A percentile compares a stretch with the other conserved stretches of the same genome.
Conservation (phyloP, 2,329 filamentous ascomycete species). For the Pseudopyrenochaeta lycopersici region DNA sequence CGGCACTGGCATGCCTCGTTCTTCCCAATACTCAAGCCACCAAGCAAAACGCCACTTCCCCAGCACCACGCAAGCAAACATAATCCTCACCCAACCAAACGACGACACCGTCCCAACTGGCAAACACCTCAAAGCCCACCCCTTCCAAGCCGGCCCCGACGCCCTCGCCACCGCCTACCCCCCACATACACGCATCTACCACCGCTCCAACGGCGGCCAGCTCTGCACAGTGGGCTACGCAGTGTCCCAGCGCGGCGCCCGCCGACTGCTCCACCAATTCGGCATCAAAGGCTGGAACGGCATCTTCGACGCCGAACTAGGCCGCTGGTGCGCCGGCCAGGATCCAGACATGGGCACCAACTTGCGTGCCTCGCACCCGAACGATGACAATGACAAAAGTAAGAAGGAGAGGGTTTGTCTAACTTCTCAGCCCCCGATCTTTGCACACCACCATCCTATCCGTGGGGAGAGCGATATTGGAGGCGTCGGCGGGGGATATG, state of each 20-base stretch:
- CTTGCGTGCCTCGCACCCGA: slow-evolving; percentile 1
- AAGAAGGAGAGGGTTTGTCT: slow-evolving; percentile 36
- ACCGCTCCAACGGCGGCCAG: slow-evolving; percentile 35
- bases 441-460: slow-evolving; percentile 42
- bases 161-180: slow-evolving; percentile 33
- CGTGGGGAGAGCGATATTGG: slow-evolving; percentile 43
- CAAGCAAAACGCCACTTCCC: slow-evolving; percentile 7
- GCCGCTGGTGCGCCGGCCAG: slow-evolving; percentile 38
- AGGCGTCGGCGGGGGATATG: slow-evolving; percentile 42
- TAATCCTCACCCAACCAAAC: slow-evolving; percentile 31
- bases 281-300: slow-evolving; percentile 39
- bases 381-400: slow-evolving; percentile 1
- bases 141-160: slow-evolving; percentile 38
- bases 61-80: slow-evolving; percentile 17
- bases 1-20: slow-evolving; percentile 39
- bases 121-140: slow-evolving; percentile 40
- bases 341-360: slow-evolving; percentile 29
- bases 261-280: slow-evolving; percentile 40
- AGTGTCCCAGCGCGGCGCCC: slow-evolving; percentile 40
- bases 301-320: slow-evolving; percentile 40
- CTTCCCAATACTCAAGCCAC: slow-evolving; percentile 3
- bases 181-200: slow-evolving; percentile 39
- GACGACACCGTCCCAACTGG: slow-evolving; percentile 34
- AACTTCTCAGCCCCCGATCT: slow-evolving; percentile 38
- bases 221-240: slow-evolving; percentile 43